Evolutionary conservation across 305 asterid species (phyloP).

Genomic region (Ruellia speciosa): DNA sequence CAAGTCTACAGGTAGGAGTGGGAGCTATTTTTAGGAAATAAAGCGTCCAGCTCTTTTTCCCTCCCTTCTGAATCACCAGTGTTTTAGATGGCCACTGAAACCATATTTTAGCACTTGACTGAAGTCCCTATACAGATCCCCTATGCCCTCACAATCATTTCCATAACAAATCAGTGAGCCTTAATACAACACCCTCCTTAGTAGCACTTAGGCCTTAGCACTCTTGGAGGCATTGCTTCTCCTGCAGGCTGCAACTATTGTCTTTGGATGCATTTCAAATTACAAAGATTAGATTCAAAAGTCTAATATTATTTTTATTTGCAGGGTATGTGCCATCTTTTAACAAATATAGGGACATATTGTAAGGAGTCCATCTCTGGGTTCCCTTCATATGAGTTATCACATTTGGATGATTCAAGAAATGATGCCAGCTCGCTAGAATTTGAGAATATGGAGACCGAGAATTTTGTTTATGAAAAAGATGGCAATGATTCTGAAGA

Average conservation of each 20-base stretch:
- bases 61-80: neutral
- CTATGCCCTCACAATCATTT: neutral
- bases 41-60: neutral
- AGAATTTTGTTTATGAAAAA: slow-evolving; percentile 46
- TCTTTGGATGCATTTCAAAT: neutral
- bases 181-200: neutral
- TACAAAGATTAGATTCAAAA: neutral
- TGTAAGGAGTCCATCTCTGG: slow-evolving; percentile 56
- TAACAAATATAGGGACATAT: slow-evolving; percentile 61
- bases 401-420: slow-evolving; percentile 47
- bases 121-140: neutral
- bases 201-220: neutral
- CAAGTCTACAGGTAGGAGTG: neutral
- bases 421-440: slow-evolving; percentile 39
- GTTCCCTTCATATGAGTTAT: slow-evolving; percentile 48
- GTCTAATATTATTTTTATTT: slow-evolving; percentile 15
- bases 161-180: neutral
- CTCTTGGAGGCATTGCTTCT: neutral
- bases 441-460: slow-evolving; percentile 72
- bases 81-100: neutral
- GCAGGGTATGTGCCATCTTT: slow-evolving; percentile 82
- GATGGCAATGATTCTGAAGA: slow-evolving; percentile 52
- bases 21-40: neutral
- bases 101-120: neutral
- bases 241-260: neutral